Evolutionary conservation across 2,329 filamentous ascomycete genomes (phyloP), one percentile per base, ranked within the genome.

Genomic region (Pyrenochaeta sp.): DNA sequence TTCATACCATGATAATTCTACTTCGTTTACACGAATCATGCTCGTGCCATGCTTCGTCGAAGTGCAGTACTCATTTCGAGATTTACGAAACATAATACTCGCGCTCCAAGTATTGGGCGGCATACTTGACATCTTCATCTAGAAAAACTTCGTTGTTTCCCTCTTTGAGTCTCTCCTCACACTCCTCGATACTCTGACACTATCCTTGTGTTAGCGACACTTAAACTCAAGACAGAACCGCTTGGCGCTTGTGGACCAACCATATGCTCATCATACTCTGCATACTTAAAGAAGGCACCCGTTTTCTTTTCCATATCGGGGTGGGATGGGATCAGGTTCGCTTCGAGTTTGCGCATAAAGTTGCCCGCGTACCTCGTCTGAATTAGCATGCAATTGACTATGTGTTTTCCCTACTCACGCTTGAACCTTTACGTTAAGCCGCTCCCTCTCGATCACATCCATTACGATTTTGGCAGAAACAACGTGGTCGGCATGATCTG

Each of bases 401-500:
- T 37, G 18, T 18, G 2, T 5, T 1, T 14, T 7, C 17, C 30
- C 10, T 14, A 12, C 29, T 10, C 3, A 7, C 11, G 53, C 62
- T 57, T 44, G 67, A 65, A 58, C 54, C 6, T 40, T 54, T 12
- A 67, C 27, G 12, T 52, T 58, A 11, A 66, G 56, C 4, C 59
- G 51, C 31, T 60, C 37, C 12, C 43, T 30, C 23, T 60, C 53
- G 31, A 69, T 36, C 2, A 63, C 61, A 12, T 69, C 64, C n/a
- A 58, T 51, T 5, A 70, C 68, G 5, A 73, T 41, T 33, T 63
- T 60, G 1, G 69, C 70, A 35, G 68, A 66, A 7, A 66, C 52
- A 9, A 61, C 49, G 17, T 68, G 69, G 33, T 71, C 69, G 3
- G 63, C 49, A 47, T 73, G 68, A 29, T 72, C 67, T 29, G 47